These are phyloP conservation scores for Podaxis sp. DNA, from an alignment of 768 basidiomycete genomes.

Conservation along the genomic window DNA sequence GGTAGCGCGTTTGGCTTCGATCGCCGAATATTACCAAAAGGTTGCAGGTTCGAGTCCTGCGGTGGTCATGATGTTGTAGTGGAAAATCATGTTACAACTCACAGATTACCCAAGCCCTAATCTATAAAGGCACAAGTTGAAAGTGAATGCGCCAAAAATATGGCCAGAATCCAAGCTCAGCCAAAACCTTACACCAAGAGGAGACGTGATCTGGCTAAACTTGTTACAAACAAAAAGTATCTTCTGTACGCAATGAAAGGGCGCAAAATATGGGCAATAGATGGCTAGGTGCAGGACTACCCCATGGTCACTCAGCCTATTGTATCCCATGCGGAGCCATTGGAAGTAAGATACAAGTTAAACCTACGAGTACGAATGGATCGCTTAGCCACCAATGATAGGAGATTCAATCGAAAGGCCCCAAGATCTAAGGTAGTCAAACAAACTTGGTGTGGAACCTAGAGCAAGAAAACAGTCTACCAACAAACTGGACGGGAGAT, in stretches of 20 bases:
- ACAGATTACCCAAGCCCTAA: not conserved
- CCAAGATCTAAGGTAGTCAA: not conserved
- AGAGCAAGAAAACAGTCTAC: too few species aligned
- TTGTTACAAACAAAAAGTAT: not conserved
- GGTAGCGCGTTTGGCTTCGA: slow-evolving; percentile 96
- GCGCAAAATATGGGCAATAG: not conserved
- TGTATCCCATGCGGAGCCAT: not conserved
- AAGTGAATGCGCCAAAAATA: not conserved
- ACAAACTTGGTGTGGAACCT: not conserved
- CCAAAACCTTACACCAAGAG: not conserved
- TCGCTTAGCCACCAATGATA: not conserved
- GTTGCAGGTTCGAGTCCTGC: slow-evolving; percentile 97
- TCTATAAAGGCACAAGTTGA: not conserved
- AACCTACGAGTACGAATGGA: not conserved
- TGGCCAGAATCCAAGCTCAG: not conserved
- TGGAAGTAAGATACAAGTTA: not conserved
- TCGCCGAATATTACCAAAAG: slow-evolving; percentile 61
- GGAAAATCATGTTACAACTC: not conserved
- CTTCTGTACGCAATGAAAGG: not conserved
- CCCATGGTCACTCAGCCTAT: too few species aligned
- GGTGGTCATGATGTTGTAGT: slow-evolving; percentile 56
- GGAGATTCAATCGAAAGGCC: not conserved
- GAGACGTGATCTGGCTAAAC: not conserved
- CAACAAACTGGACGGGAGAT: too few species aligned
- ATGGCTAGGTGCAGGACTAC: not conserved